Evolutionary conservation across 192 early-diverging fungal species (phyloP), one percentile per base, ranked within the genome.

Genomic region (Kickxella alabastrina): DNA sequence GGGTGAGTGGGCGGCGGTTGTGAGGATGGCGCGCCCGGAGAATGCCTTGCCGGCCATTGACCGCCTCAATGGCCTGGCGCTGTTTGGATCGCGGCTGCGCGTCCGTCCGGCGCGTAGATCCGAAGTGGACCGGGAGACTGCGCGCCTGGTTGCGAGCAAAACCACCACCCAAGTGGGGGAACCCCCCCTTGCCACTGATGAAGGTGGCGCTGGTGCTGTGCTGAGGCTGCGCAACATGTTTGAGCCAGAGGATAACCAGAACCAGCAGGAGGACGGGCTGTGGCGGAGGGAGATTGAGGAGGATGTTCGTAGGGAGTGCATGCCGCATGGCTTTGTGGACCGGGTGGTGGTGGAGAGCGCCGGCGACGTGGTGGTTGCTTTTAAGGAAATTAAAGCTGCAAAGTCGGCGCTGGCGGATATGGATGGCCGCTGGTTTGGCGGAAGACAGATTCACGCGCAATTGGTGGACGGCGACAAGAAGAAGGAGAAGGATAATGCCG

Each of bases 381-480:
- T 92, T 79, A 85, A 85, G 43, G 73, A 74, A 27, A 64, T 80
- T 10, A 72, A 77, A 23, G 73, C 86, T 31, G 86, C 87, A 8
- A 73, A 83, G 26, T 60, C 56, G 31, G 92, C 93, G 26, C 69
- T 86, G 17, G 68, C 79, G 43, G 81, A 83, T 10, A 75, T 97
- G 51, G 84, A 91, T 65, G 85, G 85, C 3, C 75, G 93, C 25
- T 97, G 89, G 84, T 97, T 97, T 80, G 89, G 87, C 53, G 91
- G 92, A 23, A 89, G 88, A 56, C 81, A 88, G 42, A 62, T 71
- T 18, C 38, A 17, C 8, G 57, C 69, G 1, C 18, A n/a, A 1
- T 18, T 68, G 15, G 41, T 55, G 6, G 23, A 40, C 17, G 21
- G 28, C 23, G 38, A 51, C 10, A n/a, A n/a, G n/a, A n/a, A n/a